Evolutionary conservation across 441 rosid species (phyloP).

Genomic region (Sinapis alba): DNA sequence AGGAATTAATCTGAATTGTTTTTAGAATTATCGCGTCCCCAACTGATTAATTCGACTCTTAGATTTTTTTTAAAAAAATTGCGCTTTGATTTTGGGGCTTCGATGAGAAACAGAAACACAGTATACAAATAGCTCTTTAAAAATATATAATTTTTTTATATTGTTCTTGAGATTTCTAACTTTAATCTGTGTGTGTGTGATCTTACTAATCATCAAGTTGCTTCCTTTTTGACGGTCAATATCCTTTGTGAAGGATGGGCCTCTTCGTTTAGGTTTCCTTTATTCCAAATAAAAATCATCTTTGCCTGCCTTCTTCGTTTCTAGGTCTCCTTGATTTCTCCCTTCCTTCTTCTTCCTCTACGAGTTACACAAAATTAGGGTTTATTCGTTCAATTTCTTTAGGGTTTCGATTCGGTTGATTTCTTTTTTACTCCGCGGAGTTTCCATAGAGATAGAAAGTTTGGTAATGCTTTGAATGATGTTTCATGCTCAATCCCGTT

Average conservation of each 20-base stretch:
- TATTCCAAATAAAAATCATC: slow-evolving; percentile 9
- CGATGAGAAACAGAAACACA: slow-evolving; percentile 24
- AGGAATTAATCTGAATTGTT: background rate
- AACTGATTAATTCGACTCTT: background rate
- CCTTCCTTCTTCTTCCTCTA: slow-evolving; percentile 19
- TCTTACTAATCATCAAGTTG: slow-evolving; percentile 22
- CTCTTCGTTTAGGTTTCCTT: slow-evolving; percentile 19
- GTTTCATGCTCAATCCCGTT: slow-evolving; percentile 93
- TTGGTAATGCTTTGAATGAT: slow-evolving; percentile 74
- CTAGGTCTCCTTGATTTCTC: slow-evolving; percentile 42
- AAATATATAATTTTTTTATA: background rate
- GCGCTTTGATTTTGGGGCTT: slow-evolving; percentile 5
- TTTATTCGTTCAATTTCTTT: slow-evolving; percentile 34
- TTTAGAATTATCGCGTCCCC: background rate
- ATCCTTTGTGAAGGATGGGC: slow-evolving; percentile 21
- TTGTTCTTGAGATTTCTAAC: slow-evolving; percentile 30
- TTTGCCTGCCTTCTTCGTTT: slow-evolving; percentile 41
- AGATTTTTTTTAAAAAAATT: background rate
- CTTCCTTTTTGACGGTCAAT: slow-evolving; percentile 29
- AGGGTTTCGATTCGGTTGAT: slow-evolving; percentile 24
- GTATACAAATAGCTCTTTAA: slow-evolving; percentile 8
- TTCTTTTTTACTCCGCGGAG: slow-evolving; percentile 28
- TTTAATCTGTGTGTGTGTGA: slow-evolving; percentile 14
- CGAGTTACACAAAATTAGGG: slow-evolving; percentile 41
- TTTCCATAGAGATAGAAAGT: slow-evolving; percentile 8